A percentile compares a stretch with the other conserved stretches of the same genome.
phyloP scores from a whole-genome alignment of 2,329 filamentous ascomycete species.

The Coniochaeta ligniaria region DNA sequence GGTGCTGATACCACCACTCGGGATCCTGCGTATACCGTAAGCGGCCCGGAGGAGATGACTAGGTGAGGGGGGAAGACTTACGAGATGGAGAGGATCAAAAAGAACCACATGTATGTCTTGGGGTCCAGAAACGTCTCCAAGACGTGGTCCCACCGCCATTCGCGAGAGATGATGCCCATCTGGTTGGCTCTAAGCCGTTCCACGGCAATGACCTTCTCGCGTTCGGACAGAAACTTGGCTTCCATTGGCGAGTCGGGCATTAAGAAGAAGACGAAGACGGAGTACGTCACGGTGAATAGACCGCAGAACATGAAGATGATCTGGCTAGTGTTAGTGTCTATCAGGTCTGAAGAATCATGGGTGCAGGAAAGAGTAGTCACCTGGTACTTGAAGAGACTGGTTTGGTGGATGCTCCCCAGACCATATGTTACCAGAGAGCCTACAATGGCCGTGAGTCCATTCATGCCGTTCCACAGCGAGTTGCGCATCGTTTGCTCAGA shows the following conservation, averaged over 20 bases:
- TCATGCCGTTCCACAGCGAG: constrained; percentile 54
- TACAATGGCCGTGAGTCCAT: constrained; percentile 49
- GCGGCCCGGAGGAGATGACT: background rate
- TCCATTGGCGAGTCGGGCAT: constrained; percentile 44
- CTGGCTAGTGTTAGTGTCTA: constrained; percentile 14
- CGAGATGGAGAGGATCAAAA: constrained; percentile 47
- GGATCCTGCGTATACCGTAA: constrained; percentile 23
- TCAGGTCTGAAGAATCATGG: background rate
- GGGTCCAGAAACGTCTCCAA: constrained; percentile 45
- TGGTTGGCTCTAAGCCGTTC: constrained; percentile 47
- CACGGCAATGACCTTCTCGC: constrained; percentile 46
- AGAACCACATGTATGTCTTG: constrained; percentile 56
- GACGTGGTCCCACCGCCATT: constrained; percentile 44
- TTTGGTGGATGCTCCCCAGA: constrained; percentile 47
- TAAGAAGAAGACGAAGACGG: constrained; percentile 33
- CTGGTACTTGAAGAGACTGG: constrained; percentile 25
- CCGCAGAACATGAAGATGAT: constrained; percentile 50
- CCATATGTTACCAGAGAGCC: constrained; percentile 51
- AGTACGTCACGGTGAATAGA: constrained; percentile 38
- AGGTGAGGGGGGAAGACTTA: constrained; percentile 10
- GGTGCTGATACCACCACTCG: constrained; percentile 47
- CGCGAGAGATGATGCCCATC: constrained; percentile 43
- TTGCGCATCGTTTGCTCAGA: constrained; percentile 51
- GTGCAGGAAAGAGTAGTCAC: constrained; percentile 2
- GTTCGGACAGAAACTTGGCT: constrained; percentile 41